Conservation (phyloP, 805 yeast species). For the Nakazawaea sp. region DNA sequence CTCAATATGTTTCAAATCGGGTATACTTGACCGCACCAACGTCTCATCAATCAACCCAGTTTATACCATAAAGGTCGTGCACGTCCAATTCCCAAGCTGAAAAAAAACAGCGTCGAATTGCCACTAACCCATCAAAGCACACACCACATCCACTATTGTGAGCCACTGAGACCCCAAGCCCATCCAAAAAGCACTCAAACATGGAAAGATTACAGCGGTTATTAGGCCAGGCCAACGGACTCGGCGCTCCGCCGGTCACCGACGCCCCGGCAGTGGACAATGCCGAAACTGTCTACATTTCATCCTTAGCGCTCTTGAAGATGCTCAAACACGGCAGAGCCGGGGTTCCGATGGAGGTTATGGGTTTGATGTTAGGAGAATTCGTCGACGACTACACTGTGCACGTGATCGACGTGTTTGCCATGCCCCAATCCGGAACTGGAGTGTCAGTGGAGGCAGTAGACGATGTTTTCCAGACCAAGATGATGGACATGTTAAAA, state of each 20-base stretch:
- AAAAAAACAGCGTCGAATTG: no score
- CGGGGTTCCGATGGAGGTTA: conserved; percentile 73
- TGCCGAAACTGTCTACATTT: conserved; percentile 93
- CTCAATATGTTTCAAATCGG: no score
- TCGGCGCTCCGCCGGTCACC: conserved; percentile 37
- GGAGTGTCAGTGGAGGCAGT: conserved; percentile 99
- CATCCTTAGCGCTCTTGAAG: conserved; percentile 88
- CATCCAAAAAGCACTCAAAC: no score
- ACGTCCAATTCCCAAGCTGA: background rate
- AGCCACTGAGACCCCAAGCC: no score
- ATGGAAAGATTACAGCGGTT: conserved; percentile 47
- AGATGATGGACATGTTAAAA: conserved; percentile 98
- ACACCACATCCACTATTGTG: no score
- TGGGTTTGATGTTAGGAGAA: conserved; percentile 99
- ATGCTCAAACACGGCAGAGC: conserved; percentile 98
- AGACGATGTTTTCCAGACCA: conserved; percentile 97
- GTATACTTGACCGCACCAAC: no score
- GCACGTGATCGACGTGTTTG: conserved; percentile 96
- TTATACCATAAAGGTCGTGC: no score
- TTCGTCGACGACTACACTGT: conserved; percentile 96
- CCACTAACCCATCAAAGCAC: no score
- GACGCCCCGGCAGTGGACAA: conserved; percentile 89
- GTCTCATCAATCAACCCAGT: no score
- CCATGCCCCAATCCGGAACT: conserved; percentile 97
- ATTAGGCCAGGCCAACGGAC: conserved; percentile 32